phyloP scores from a whole-genome alignment of 1,139 yeast genomes.

The Tardiomyces depauwii region DNA sequence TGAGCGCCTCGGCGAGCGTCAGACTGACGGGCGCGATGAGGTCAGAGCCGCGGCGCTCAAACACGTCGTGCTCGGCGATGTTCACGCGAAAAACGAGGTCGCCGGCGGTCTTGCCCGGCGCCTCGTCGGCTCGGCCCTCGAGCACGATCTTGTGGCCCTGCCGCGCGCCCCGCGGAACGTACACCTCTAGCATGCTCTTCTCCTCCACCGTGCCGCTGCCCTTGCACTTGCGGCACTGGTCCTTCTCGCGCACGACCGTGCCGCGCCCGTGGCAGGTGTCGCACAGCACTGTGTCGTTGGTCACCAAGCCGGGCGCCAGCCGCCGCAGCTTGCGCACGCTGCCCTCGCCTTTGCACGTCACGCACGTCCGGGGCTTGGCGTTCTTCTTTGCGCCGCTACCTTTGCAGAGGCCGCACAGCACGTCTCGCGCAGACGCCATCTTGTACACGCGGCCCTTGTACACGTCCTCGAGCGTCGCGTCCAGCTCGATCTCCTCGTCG shows the following conservation, averaged over 20 bases:
- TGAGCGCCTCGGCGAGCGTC: constrained; percentile 67
- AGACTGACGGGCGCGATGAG: constrained; percentile 49
- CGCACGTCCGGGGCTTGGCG: constrained; percentile 49
- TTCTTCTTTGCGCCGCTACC: constrained; percentile 64
- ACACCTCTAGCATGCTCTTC: constrained; percentile 66
- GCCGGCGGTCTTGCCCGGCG: constrained; percentile 58
- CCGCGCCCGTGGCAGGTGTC: constrained; percentile 67
- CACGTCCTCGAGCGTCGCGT: constrained; percentile 61
- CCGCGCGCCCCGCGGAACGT: constrained; percentile 60
- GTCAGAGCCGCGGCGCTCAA: constrained; percentile 54
- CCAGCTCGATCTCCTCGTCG: constrained; percentile 56
- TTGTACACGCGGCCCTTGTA: constrained; percentile 75
- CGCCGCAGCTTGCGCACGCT: constrained; percentile 46
- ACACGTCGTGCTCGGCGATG: constrained; percentile 33
- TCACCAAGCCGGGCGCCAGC: constrained; percentile 67
- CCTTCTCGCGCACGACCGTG: constrained; percentile 46
- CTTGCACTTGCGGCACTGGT: constrained; percentile 65
- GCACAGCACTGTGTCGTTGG: constrained; percentile 56
- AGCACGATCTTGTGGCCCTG: constrained; percentile 52
- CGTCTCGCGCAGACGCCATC: constrained; percentile 61
- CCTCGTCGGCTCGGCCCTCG: constrained; percentile 67
- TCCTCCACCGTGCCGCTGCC: constrained; percentile 58
- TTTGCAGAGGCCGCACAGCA: constrained; percentile 57
- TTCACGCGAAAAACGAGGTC: constrained; percentile 56
- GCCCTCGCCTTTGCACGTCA: constrained; percentile 68